Evolutionary conservation across 2,329 filamentous ascomycete genomes (phyloP), one percentile per base, ranked within the genome.

Genomic region (Beauveria australis): DNA sequence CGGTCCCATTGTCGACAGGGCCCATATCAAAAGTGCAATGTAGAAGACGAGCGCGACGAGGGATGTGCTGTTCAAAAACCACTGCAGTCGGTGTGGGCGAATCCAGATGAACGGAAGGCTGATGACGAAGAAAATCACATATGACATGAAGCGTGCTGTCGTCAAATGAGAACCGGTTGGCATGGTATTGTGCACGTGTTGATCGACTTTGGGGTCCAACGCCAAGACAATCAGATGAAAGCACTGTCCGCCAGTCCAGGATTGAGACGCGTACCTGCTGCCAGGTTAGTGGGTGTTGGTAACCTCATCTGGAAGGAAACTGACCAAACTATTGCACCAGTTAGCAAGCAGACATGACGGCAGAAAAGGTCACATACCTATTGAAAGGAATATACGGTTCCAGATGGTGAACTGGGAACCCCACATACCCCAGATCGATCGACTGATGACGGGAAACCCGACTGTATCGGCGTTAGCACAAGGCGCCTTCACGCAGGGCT

Each of bases 201-300:
- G 53, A 59, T 78, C 76, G 40, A 78, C 69, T 8, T 70, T 69
- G 12, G 77, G 77, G 64, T 76, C 75, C 67, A 77, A 76, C 1
- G 78, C 76, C 12, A 76, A 73, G 5, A 80, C 69, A 55, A 76
- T 76, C 49, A 79, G 70, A 55, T 79, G 77, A 59, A 78, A 63
- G 53, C 76, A 79, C 65, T 77, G 70, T 3, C 77, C 77, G 14
- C 78, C 78, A 46, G 78, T 74, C 74, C 76, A 79, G 5, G 76
- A 73, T 56, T 78, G 76, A 61, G 79, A 77, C 18, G 72, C 75
- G 57, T 76, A 76, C 74, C 73, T 73, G 28, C 3, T 22, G 46
- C 56, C 24, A 61, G 26, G 43, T 56, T 46, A 49, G 30, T 40
- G 18, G 9, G 18, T 26, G 3, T 18, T 16, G 1, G 28, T 28